Conservation (phyloP, 2,329 filamentous ascomycete genomes). For the Aurifilum marmelostoma region DNA sequence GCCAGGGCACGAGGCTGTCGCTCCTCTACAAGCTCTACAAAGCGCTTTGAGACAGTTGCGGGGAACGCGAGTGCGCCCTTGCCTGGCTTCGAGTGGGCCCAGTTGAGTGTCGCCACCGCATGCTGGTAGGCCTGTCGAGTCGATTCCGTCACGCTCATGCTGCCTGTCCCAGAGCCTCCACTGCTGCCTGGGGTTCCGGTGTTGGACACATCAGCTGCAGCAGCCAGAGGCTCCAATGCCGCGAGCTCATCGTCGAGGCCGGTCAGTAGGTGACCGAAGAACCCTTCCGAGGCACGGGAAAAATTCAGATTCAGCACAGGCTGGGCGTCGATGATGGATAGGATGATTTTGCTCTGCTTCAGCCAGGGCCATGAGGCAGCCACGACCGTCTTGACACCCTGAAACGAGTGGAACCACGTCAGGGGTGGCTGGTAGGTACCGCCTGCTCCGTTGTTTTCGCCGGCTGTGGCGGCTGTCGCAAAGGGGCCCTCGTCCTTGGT, state of each 20-base stretch:
- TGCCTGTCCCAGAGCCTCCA: conserved; percentile 31
- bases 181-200: conserved; percentile 17
- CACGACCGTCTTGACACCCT: conserved; percentile 68
- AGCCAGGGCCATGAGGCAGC: conserved; percentile 68
- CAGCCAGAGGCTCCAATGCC: conserved; percentile 32
- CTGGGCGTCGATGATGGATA: conserved; percentile 66
- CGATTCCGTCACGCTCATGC: conserved; percentile 33
- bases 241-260: conserved; percentile 60
- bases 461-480: conserved; percentile 30
- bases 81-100: conserved; percentile 64
- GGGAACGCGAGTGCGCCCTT: conserved; percentile 65
- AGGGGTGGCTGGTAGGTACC: conserved; percentile 60
- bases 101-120: conserved; percentile 67
- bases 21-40: conserved; percentile 61
- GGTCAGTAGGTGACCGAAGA: conserved; percentile 64
- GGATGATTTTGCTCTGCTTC: conserved; percentile 58
- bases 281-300: conserved; percentile 55
- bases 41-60: conserved; percentile 64
- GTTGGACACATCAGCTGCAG: conserved; percentile 25
- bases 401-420: conserved; percentile 69
- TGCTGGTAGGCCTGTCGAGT: conserved; percentile 64
- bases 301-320: conserved; percentile 64
- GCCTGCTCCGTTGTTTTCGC: conserved; percentile 31
- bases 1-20: conserved; percentile 64
- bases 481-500: conserved; percentile 53